Evolutionary conservation across 1,139 yeast species (phyloP).

Genomic region (Candida anutae): DNA sequence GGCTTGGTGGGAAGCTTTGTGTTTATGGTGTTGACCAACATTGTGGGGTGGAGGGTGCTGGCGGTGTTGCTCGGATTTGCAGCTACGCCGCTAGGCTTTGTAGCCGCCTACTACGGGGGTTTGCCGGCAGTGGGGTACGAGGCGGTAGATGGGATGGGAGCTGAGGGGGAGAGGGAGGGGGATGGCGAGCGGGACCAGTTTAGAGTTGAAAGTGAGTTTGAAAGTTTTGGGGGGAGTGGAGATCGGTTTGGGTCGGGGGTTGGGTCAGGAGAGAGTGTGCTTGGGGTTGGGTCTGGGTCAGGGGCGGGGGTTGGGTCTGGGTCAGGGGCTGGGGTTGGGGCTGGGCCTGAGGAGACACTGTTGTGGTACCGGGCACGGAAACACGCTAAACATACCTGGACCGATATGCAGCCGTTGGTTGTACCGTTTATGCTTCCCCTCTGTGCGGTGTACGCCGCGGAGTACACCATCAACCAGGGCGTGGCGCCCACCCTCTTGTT

Average conservation of each 20-base stretch:
- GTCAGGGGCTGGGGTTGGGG: not conserved
- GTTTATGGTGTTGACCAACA: slow-evolving; percentile 33
- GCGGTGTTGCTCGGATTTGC: slow-evolving; percentile 25
- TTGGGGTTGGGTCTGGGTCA: slow-evolving; percentile 5
- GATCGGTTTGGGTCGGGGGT: too few species aligned
- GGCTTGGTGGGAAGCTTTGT: slow-evolving; percentile 71
- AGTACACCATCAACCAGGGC: slow-evolving; percentile 87
- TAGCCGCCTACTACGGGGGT: slow-evolving; percentile 19
- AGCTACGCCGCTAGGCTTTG: slow-evolving; percentile 29
- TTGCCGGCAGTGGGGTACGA: slow-evolving; percentile 14
- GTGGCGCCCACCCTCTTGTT: slow-evolving; percentile 80
- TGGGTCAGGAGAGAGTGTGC: slow-evolving; percentile 23
- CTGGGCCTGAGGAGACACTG: not conserved
- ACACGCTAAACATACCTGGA: slow-evolving; percentile 31
- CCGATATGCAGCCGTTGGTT: slow-evolving; percentile 42
- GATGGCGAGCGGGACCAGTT: too few species aligned
- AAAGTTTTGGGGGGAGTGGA: too few species aligned
- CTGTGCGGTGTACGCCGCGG: slow-evolving; percentile 74
- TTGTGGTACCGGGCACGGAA: slow-evolving; percentile 3
- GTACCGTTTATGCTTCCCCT: slow-evolving; percentile 78
- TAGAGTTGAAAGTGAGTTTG: too few species aligned
- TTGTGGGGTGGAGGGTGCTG: slow-evolving; percentile 25
- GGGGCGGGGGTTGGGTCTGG: not conserved
- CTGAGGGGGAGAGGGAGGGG: not conserved
- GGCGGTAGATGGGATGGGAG: not conserved